phyloP scores from a whole-genome alignment of 257 asterid species.

The Knoxia roxburghii region DNA sequence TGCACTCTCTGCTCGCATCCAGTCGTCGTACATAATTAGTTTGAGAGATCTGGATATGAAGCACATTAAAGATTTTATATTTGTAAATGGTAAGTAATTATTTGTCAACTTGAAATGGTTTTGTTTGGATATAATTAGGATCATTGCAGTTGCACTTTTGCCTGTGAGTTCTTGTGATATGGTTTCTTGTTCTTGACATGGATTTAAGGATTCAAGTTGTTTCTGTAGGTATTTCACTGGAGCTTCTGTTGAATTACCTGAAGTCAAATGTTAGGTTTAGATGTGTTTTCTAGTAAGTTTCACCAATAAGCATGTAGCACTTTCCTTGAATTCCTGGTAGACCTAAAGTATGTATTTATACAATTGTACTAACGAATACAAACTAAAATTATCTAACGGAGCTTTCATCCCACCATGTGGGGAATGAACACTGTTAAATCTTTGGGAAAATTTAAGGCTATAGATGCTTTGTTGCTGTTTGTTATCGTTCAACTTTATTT shows the following conservation, averaged over 20 bases:
- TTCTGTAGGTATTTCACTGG: background rate
- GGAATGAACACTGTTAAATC: background rate
- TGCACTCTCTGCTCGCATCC: conserved; percentile 71
- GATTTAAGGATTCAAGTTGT: background rate
- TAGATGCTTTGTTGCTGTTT: background rate
- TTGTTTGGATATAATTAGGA: background rate
- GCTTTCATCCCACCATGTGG: too few relatives aligned
- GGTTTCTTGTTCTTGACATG: background rate
- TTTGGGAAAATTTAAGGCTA: background rate
- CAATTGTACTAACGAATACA: too few relatives aligned
- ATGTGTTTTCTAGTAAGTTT: background rate
- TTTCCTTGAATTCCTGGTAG: background rate
- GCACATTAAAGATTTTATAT: conserved; percentile 82
- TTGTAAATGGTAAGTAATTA: conserved; percentile 72
- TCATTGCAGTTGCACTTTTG: background rate
- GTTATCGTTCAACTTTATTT: background rate
- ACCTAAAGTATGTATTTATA: too few relatives aligned
- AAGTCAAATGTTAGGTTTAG: background rate
- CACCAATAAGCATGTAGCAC: background rate
- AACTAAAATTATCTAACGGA: too few relatives aligned
- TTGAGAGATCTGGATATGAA: conserved; percentile 89
- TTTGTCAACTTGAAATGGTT: background rate
- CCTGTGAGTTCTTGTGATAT: background rate
- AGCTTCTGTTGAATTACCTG: background rate
- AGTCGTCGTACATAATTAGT: conserved; percentile 72